Conservation (phyloP, 495 filamentous ascomycete genomes). For the Cenococcum geophilum region DNA sequence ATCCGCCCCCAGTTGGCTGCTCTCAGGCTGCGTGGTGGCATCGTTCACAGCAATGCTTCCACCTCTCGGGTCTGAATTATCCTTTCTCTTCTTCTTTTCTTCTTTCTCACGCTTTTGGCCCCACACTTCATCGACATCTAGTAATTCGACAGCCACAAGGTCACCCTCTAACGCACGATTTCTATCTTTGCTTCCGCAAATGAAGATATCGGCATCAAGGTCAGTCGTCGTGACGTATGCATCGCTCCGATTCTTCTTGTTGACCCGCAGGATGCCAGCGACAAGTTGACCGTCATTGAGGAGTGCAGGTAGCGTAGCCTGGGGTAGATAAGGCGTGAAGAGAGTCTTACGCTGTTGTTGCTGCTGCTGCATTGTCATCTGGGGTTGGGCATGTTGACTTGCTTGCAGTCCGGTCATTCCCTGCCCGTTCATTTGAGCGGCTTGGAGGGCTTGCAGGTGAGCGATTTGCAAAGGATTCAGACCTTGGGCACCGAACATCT, state of each 20-base stretch:
- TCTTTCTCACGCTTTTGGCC: slow-evolving; percentile 97
- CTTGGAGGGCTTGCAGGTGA: slow-evolving; percentile 87
- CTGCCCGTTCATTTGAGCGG: slow-evolving; percentile 58
- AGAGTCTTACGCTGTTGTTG: slow-evolving; percentile 94
- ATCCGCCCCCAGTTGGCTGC: slow-evolving; percentile 54
- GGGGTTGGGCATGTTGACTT: slow-evolving; percentile 69
- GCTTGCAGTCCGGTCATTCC: slow-evolving; percentile 55
- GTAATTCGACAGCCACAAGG: slow-evolving; percentile 88
- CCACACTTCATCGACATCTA: slow-evolving; percentile 98
- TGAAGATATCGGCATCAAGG: slow-evolving; percentile 97
- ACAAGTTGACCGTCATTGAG: slow-evolving; percentile 90
- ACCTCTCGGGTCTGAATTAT: slow-evolving; percentile 85
- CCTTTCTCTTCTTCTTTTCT: slow-evolving; percentile 99
- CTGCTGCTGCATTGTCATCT: slow-evolving; percentile 56
- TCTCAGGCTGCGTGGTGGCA: slow-evolving; percentile 58
- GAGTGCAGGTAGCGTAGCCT: slow-evolving; percentile 87
- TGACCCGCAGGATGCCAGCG: slow-evolving; percentile 91
- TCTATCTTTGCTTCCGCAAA: slow-evolving; percentile 96
- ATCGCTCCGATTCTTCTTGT: slow-evolving; percentile 99
- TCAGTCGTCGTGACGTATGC: slow-evolving; percentile 94
- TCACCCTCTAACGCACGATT: slow-evolving; percentile 96
- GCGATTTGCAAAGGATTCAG: slow-evolving; percentile 83
- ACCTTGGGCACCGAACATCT: slow-evolving; percentile 76
- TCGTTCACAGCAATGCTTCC: slow-evolving; percentile 63
- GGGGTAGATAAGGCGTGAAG: slow-evolving; percentile 95